phyloP scores from a whole-genome alignment of 2,329 filamentous ascomycete genomes.

The Alternaria sp. region DNA sequence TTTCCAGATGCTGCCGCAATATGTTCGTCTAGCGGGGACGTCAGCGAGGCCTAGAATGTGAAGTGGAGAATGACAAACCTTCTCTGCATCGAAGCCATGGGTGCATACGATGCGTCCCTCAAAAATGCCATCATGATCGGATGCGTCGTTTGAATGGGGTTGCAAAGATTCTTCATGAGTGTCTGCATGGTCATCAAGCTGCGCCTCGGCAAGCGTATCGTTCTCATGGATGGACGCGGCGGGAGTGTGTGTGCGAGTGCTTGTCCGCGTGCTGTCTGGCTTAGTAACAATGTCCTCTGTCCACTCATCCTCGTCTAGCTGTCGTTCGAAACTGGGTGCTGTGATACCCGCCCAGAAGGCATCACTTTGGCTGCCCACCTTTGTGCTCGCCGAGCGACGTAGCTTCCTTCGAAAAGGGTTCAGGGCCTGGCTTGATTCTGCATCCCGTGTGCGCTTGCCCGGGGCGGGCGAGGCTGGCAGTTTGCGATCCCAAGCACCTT shows the following conservation, averaged over 20 bases:
- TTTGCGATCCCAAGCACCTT: conserved; percentile 72
- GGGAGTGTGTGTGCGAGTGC: conserved; percentile 24
- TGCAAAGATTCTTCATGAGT: conserved; percentile 11
- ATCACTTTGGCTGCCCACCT: conserved; percentile 79
- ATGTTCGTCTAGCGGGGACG: conserved; percentile 42
- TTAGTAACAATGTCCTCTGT: conserved; percentile 40
- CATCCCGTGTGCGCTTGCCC: conserved; percentile 47
- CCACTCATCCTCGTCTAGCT: conserved; percentile 46
- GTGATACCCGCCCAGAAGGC: conserved; percentile 93
- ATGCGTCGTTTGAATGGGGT: conserved; percentile 47
- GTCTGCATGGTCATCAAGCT: conserved; percentile 32
- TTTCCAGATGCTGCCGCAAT: conserved; percentile 43
- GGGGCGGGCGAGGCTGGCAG: conserved; percentile 54
- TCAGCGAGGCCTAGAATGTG: conserved; percentile 32
- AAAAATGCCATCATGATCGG: conserved; percentile 55
- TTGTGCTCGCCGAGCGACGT: conserved; percentile 85
- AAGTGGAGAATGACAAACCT: conserved; percentile 41
- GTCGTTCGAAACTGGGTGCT: conserved; percentile 48
- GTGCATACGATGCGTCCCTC: conserved; percentile 53
- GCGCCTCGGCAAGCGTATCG: conserved; percentile 21
- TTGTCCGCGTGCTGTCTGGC: conserved; percentile 28
- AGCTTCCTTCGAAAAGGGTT: conserved; percentile 75
- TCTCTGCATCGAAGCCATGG: conserved; percentile 55
- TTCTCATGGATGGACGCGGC: conserved; percentile 13
- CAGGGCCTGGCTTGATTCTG: conserved; percentile 40